These are phyloP conservation scores for Parafenestella ontariensis DNA, from an alignment of 2,329 filamentous ascomycete genomes.

Conservation along the genomic window DNA sequence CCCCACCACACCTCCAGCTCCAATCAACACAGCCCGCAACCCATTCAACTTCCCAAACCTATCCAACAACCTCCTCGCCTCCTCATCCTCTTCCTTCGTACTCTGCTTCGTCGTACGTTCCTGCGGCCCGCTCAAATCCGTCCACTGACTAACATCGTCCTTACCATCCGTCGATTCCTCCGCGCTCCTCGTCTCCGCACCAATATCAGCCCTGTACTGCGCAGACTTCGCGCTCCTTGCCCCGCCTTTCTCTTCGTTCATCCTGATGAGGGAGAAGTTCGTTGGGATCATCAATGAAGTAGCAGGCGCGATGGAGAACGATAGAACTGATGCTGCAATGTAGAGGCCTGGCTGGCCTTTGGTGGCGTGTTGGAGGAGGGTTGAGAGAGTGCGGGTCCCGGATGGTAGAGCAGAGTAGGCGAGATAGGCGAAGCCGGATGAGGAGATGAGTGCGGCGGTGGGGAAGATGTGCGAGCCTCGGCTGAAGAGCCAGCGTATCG, in stretches of 20 bases:
- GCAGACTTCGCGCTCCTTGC: conserved; percentile 15
- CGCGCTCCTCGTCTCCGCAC: conserved; percentile 14
- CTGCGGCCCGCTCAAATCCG: conserved; percentile 35
- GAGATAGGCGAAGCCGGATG: conserved; percentile 37
- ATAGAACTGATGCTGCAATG: conserved; percentile 22
- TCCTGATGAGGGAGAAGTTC: conserved; percentile 24
- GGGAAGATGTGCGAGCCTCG: conserved; percentile 49
- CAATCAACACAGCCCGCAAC: conserved; percentile 32
- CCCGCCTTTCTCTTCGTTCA: conserved; percentile 32
- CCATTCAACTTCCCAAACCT: conserved; percentile 32
- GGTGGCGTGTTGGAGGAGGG: not conserved
- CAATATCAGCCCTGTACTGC: conserved; percentile 1
- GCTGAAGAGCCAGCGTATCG: conserved; percentile 47
- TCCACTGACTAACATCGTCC: conserved; percentile 34
- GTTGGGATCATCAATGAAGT: conserved; percentile 14
- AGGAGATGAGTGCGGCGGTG: conserved; percentile 32
- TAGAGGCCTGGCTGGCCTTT: conserved; percentile 18
- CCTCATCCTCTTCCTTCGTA: conserved; percentile 21
- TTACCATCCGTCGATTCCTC: conserved; percentile 28
- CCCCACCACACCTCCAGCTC: conserved; percentile 32
- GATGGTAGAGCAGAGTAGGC: conserved; percentile 22
- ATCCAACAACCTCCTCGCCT: conserved; percentile 25
- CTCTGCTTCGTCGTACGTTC: conserved; percentile 19
- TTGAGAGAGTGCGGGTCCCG: not conserved
- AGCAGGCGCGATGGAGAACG: conserved; percentile 29